Evolutionary conservation across 2,329 filamentous ascomycete genomes (phyloP).

Genomic region (Ilyonectria destructans): DNA sequence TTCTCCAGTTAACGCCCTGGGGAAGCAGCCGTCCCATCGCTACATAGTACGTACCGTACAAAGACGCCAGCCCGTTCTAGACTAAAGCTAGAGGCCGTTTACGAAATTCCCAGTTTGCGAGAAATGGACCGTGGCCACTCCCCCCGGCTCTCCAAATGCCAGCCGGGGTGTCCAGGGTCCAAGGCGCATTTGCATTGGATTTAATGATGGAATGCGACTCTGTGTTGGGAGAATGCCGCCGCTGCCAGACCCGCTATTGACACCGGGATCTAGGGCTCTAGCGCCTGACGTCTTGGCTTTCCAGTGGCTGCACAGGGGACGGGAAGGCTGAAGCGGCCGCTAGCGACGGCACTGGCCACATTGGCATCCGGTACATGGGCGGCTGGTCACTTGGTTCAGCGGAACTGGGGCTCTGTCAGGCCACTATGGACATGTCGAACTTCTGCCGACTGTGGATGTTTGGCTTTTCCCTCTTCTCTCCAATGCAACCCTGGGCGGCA

Average conservation of each 20-base stretch:
- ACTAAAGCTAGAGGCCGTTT: not conserved
- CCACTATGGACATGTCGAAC: slow-evolving; percentile 16
- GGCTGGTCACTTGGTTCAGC: slow-evolving; percentile 28
- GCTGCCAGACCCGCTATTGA: not conserved
- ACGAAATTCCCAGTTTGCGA: slow-evolving; percentile 15
- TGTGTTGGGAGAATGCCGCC: slow-evolving; percentile 23
- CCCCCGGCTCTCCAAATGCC: too few relatives aligned
- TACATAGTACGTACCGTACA: too few relatives aligned
- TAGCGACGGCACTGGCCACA: slow-evolving; percentile 35
- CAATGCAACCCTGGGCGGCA: slow-evolving; percentile 27
- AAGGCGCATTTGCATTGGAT: slow-evolving; percentile 5
- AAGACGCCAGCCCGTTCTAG: not conserved
- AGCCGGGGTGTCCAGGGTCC: not conserved
- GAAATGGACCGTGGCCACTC: not conserved
- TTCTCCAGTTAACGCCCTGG: not conserved
- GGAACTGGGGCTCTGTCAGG: slow-evolving; percentile 17
- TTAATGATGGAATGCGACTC: slow-evolving; percentile 24
- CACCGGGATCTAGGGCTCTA: slow-evolving; percentile 27
- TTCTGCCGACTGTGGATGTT: slow-evolving; percentile 13
- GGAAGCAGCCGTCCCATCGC: slow-evolving; percentile 3
- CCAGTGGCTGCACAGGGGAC: slow-evolving; percentile 25
- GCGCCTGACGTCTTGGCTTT: slow-evolving; percentile 23
- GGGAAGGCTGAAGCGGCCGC: slow-evolving; percentile 38
- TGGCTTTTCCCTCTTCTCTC: not conserved
- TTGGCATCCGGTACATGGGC: slow-evolving; percentile 27